phyloP scores from a whole-genome alignment of 768 basidiomycete genomes.

The Cystobasidium tubakii region DNA sequence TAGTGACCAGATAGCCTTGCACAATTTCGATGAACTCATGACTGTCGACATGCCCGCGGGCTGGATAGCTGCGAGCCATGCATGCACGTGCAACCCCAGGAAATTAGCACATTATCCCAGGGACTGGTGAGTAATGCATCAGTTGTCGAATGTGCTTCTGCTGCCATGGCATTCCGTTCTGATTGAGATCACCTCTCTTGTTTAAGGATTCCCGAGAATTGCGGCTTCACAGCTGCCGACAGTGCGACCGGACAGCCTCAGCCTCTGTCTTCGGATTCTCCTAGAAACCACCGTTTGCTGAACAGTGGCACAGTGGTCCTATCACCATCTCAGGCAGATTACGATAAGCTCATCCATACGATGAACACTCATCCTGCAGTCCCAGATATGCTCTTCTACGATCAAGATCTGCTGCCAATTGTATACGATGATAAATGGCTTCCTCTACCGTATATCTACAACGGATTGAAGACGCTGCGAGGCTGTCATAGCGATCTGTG shows the following conservation, averaged over 20 bases:
- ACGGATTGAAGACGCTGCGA: conserved; percentile 79
- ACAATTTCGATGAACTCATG: conserved; percentile 69
- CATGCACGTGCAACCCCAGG: conserved; percentile 89
- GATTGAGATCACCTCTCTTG: background rate
- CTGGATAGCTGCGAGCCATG: conserved; percentile 80
- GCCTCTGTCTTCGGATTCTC: background rate
- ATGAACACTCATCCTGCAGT: conserved; percentile 59
- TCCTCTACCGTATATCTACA: conserved; percentile 79
- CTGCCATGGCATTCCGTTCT: background rate
- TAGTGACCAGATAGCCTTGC: conserved; percentile 75
- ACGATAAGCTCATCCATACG: conserved; percentile 57
- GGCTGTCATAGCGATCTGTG: conserved; percentile 64
- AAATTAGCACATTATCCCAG: conserved; percentile 75
- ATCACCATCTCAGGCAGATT: conserved; percentile 49
- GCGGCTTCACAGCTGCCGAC: conserved; percentile 61
- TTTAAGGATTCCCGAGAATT: conserved; percentile 79
- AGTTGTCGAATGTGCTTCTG: background rate
- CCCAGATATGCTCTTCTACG: conserved; percentile 64
- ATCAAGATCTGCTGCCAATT: conserved; percentile 82
- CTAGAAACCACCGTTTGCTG: conserved; percentile 31
- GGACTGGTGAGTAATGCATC: conserved; percentile 63
- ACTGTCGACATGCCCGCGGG: conserved; percentile 57
- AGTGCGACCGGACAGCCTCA: conserved; percentile 4
- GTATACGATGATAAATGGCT: conserved; percentile 62
- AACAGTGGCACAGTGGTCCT: conserved; percentile 39